phyloP scores from a whole-genome alignment of 306 rosid genomes.

The Ochetophila trinervis region DNA sequence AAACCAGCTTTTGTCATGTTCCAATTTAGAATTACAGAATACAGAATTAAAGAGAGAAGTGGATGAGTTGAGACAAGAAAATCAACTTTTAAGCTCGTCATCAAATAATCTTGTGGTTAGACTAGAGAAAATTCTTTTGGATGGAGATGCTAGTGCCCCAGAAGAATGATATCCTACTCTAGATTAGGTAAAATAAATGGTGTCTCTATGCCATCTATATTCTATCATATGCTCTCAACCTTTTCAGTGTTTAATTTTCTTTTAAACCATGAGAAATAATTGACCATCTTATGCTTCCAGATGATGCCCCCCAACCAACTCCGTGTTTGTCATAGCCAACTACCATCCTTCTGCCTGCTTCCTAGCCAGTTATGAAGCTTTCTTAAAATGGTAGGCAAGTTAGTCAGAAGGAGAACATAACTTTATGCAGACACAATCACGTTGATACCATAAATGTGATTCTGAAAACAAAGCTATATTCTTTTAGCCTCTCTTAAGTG shows the following conservation, averaged over 20 bases:
- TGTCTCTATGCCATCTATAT: not conserved
- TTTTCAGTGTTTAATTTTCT: not conserved
- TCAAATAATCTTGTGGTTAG: conserved; percentile 12
- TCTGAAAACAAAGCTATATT: no score
- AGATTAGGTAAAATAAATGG: conserved; percentile 7
- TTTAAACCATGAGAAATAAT: not conserved
- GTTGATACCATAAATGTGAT: no score
- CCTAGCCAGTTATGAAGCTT: no score
- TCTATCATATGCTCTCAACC: not conserved
- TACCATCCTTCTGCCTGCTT: no score
- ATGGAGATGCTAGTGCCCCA: conserved; percentile 23
- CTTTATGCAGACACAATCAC: no score
- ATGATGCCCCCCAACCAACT: not conserved
- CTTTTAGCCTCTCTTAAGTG: not conserved
- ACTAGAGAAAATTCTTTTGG: conserved; percentile 29
- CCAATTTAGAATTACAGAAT: conserved; percentile 32
- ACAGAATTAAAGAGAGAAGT: conserved; percentile 35
- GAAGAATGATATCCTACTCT: conserved; percentile 25
- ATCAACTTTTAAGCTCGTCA: conserved; percentile 19
- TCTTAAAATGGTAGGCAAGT: no score
- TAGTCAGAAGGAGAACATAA: no score
- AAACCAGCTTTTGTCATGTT: conserved; percentile 15
- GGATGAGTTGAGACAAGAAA: conserved; percentile 35
- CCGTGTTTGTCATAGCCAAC: no score
- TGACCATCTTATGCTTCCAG: not conserved